Evolutionary conservation across 805 yeast genomes (phyloP).

Genomic region (Saturnispora galanensis): DNA sequence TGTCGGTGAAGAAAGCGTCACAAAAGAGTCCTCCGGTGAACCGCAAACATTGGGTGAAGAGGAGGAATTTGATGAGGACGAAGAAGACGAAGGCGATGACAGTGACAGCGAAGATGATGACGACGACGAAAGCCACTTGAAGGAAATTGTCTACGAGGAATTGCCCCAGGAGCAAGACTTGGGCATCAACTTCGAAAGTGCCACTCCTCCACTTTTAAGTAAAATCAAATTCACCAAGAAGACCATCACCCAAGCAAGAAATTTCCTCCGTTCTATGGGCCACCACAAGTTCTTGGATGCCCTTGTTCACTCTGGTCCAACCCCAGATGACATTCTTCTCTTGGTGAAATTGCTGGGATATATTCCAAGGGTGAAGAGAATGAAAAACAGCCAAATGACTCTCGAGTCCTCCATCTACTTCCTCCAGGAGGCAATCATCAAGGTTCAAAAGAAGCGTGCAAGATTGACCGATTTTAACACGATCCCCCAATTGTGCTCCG

Average conservation of each 20-base stretch:
- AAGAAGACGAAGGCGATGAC: slow-evolving; percentile 3
- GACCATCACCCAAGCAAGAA: slow-evolving; percentile 37
- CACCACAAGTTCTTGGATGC: slow-evolving; percentile 44
- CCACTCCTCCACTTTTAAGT: slow-evolving; percentile 14
- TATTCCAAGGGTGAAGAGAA: slow-evolving; percentile 16
- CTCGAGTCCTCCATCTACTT: slow-evolving; percentile 31
- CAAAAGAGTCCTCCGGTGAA: neutral
- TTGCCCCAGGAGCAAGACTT: slow-evolving; percentile 2
- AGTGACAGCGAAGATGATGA: slow-evolving; percentile 6
- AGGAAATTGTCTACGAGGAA: slow-evolving; percentile 10
- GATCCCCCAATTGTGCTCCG: slow-evolving; percentile 46
- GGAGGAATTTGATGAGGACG: neutral
- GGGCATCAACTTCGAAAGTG: slow-evolving; percentile 5
- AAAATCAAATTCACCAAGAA: slow-evolving; percentile 29
- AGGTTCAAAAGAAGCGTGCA: slow-evolving; percentile 47
- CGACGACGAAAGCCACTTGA: slow-evolving; percentile 11
- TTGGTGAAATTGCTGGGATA: slow-evolving; percentile 59
- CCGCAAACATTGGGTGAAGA: neutral
- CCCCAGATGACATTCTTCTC: slow-evolving; percentile 44
- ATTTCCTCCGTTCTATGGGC: slow-evolving; percentile 51
- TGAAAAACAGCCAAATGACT: slow-evolving; percentile 4
- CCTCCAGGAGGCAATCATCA: slow-evolving; percentile 55
- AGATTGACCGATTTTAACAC: slow-evolving; percentile 45
- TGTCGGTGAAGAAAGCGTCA: neutral
- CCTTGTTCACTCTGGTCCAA: slow-evolving; percentile 47